Evolutionary conservation across 2,329 filamentous ascomycete species (phyloP).

Genomic region (Fusarium floridanum): DNA sequence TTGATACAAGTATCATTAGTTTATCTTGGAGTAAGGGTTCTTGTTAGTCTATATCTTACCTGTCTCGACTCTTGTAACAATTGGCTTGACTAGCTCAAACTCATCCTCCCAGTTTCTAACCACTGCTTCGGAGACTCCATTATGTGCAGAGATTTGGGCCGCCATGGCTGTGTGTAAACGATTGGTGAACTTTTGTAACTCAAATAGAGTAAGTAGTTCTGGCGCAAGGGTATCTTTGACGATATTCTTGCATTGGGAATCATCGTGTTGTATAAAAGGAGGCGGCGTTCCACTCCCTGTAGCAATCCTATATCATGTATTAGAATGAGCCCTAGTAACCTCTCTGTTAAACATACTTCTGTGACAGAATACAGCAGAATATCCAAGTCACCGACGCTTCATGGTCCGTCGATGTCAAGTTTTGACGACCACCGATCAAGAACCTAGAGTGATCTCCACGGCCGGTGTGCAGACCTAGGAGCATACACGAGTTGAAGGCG

Average conservation of each 20-base stretch:
- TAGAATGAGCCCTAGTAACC: background rate
- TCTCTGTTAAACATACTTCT: constrained; percentile 54
- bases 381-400: constrained; percentile 67
- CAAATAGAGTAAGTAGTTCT: constrained; percentile 58
- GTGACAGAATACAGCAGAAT: constrained; percentile 65
- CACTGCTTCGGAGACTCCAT: constrained; percentile 60
- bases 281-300: constrained; percentile 62
- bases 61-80: constrained; percentile 61
- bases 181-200: constrained; percentile 65
- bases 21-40: background rate
- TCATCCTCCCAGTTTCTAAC: constrained; percentile 66
- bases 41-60: constrained; percentile 48
- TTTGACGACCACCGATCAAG: constrained; percentile 58
- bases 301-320: constrained; percentile 40
- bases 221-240: constrained; percentile 57
- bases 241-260: constrained; percentile 57
- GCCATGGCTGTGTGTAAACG: constrained; percentile 62
- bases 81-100: constrained; percentile 61
- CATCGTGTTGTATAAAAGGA: constrained; percentile 64
- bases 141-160: constrained; percentile 60
- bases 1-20: constrained; percentile 30
- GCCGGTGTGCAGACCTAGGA: constrained; percentile 66
- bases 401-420: constrained; percentile 61
- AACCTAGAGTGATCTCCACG: constrained; percentile 64
- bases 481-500: constrained; percentile 61